Conservation (phyloP, 345 rosid genomes). For the Aquilaria malaccensis region DNA sequence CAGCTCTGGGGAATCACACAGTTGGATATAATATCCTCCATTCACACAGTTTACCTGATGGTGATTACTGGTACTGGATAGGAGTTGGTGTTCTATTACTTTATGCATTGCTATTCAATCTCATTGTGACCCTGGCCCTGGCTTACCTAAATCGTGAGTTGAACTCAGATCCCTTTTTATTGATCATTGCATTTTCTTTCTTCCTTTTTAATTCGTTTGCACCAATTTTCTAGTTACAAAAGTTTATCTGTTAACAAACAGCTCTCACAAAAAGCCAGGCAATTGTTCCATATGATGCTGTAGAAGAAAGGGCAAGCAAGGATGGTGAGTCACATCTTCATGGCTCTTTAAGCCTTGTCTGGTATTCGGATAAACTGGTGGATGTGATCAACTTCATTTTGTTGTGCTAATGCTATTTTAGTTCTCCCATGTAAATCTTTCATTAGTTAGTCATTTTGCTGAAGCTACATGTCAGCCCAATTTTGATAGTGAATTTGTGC, state of each 20-base stretch:
- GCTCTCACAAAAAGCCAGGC: slow-evolving; percentile 52
- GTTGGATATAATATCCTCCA: slow-evolving; percentile 62
- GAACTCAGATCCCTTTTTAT: not conserved
- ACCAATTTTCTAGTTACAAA: not conserved
- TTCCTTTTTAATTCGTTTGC: not conserved
- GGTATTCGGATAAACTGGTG: not conserved
- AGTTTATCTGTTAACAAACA: slow-evolving; percentile 20
- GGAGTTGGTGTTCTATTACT: slow-evolving; percentile 56
- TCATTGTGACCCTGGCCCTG: slow-evolving; percentile 58
- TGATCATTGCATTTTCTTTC: not conserved
- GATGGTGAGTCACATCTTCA: slow-evolving; percentile 21
- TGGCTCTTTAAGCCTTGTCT: not conserved
- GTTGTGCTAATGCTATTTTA: too few species aligned
- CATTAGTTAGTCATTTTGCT: not conserved
- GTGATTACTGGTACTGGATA: slow-evolving; percentile 74
- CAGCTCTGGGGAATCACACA: slow-evolving; percentile 36
- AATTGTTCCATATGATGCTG: slow-evolving; percentile 30
- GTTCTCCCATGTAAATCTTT: too few species aligned
- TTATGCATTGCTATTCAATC: slow-evolving; percentile 64
- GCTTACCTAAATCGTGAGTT: slow-evolving; percentile 76
- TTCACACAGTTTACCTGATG: slow-evolving; percentile 38
- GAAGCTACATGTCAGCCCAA: not conserved
- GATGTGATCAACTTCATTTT: not conserved
- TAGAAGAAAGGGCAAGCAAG: slow-evolving; percentile 22
- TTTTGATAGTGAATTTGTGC: too few species aligned